Evolutionary conservation across 2,329 filamentous ascomycete genomes (phyloP).

Genomic region (Hawksworthiomyces lignivorus): DNA sequence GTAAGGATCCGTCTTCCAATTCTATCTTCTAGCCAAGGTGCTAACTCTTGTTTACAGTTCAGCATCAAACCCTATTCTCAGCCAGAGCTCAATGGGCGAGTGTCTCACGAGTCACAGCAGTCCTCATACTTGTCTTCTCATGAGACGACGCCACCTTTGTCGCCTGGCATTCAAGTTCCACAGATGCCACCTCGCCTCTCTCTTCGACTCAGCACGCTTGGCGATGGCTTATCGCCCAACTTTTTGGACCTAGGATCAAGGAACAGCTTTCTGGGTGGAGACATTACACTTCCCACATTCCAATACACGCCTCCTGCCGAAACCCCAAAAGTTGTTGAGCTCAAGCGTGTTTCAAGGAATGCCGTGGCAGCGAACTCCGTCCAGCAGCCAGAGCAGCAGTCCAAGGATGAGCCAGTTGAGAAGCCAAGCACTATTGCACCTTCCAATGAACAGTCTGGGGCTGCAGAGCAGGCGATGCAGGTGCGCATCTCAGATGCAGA

Average conservation of each 20-base stretch:
- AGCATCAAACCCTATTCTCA: slow-evolving; percentile 20
- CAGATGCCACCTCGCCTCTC: slow-evolving; percentile 20
- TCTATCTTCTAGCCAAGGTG: slow-evolving; percentile 1
- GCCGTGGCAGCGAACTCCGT: too few species aligned
- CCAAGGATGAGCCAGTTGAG: too few species aligned
- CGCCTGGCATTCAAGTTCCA: slow-evolving; percentile 13
- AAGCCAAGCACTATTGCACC: too few species aligned
- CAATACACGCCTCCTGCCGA: slow-evolving; percentile 19
- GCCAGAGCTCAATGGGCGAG: slow-evolving; percentile 7
- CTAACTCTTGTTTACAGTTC: slow-evolving; percentile 16
- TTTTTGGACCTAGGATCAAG: slow-evolving; percentile 16
- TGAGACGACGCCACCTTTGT: slow-evolving; percentile 13
- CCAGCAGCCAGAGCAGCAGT: too few species aligned
- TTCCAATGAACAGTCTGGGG: not conserved
- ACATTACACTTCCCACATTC: slow-evolving; percentile 20
- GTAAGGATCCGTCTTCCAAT: slow-evolving; percentile 37
- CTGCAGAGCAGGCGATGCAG: too few species aligned
- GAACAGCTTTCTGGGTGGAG: slow-evolving; percentile 17
- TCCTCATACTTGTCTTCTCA: slow-evolving; percentile 9
- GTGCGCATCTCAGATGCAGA: too few species aligned
- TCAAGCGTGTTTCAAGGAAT: too few species aligned
- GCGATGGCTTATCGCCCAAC: slow-evolving; percentile 11
- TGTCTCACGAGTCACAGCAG: slow-evolving; percentile 8
- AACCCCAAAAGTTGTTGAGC: too few species aligned
- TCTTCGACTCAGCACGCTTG: slow-evolving; percentile 18